phyloP scores from a whole-genome alignment of 2,329 filamentous ascomycete genomes.

The Aspergillus ruber region DNA sequence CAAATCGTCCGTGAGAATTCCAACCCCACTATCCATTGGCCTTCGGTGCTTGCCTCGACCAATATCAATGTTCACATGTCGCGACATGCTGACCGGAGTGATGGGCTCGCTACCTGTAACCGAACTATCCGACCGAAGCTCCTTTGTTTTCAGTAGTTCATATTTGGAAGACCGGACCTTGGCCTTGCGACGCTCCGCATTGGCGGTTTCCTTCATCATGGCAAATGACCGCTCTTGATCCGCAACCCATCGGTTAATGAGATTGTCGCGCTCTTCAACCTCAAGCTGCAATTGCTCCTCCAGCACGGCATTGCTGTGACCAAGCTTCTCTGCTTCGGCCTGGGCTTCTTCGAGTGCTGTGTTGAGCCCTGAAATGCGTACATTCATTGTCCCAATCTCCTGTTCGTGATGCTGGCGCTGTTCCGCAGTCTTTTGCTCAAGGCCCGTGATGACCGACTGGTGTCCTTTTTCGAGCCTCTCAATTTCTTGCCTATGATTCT shows the following conservation, averaged over 20 bases:
- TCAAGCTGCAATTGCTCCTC: conserved; percentile 34
- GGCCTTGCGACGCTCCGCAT: conserved; percentile 32
- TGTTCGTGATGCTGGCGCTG: conserved; percentile 24
- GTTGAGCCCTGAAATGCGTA: conserved; percentile 34
- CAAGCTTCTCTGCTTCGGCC: conserved; percentile 31
- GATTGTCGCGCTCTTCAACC: conserved; percentile 27
- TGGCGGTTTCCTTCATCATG: conserved; percentile 32
- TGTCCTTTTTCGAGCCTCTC: conserved; percentile 28
- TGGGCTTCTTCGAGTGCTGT: conserved; percentile 33
- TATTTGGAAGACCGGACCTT: conserved; percentile 37
- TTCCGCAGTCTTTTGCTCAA: conserved; percentile 18
- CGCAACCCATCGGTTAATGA: conserved; percentile 28
- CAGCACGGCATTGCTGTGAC: conserved; percentile 28
- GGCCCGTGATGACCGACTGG: conserved; percentile 13
- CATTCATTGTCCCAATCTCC: conserved; percentile 35
- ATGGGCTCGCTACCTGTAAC: conserved; percentile 34
- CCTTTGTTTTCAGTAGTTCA: conserved; percentile 30
- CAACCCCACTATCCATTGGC: conserved; percentile 37
- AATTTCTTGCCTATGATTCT: conserved; percentile 29
- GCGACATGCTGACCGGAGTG: conserved; percentile 36
- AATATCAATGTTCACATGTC: conserved; percentile 39
- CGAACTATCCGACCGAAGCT: conserved; percentile 24
- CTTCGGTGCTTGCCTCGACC: conserved; percentile 32
- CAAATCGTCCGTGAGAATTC: conserved; percentile 23
- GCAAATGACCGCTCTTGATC: conserved; percentile 29